Conservation (phyloP, 2,329 filamentous ascomycete genomes). For the Colletotrichum echinochloae region DNA sequence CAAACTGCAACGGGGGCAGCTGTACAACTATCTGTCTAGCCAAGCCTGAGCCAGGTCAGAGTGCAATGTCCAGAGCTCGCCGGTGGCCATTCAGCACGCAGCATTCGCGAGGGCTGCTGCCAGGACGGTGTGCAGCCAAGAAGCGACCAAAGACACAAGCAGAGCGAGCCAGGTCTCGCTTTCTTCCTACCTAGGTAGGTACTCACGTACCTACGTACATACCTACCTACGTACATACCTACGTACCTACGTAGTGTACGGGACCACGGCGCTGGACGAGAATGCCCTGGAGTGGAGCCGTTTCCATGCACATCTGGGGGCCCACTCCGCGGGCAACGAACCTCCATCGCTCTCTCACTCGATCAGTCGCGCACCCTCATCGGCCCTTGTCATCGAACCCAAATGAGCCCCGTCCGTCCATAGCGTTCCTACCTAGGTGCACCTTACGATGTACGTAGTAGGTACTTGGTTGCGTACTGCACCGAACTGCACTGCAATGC, state of each 20-base stretch:
- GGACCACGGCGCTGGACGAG: conserved; percentile 21
- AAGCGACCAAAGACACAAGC: conserved; percentile 22
- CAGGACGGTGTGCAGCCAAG: conserved; percentile 38
- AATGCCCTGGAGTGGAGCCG: conserved; percentile 22
- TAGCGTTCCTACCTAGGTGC: too few relatives aligned
- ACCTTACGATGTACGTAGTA: too few relatives aligned
- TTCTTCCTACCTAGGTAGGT: neutral
- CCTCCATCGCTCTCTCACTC: conserved; percentile 12
- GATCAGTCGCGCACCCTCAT: neutral
- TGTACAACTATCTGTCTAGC: conserved; percentile 1
- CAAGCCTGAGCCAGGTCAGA: conserved; percentile 27
- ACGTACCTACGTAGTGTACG: neutral
- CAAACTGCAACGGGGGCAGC: neutral
- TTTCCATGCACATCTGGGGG: conserved; percentile 14
- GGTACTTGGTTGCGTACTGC: too few relatives aligned
- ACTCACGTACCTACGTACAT: neutral
- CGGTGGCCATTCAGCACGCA: conserved; percentile 20
- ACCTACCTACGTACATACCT: neutral
- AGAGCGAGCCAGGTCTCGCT: neutral
- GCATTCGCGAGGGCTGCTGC: conserved; percentile 30
- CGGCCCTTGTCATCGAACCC: conserved; percentile 9
- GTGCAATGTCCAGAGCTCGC: conserved; percentile 6
- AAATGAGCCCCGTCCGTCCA: too few relatives aligned
- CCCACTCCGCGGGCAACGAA: conserved; percentile 22
- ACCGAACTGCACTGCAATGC: neutral